phyloP scores from a whole-genome alignment of 345 rosid genomes.

The Erucastrum elatum region DNA sequence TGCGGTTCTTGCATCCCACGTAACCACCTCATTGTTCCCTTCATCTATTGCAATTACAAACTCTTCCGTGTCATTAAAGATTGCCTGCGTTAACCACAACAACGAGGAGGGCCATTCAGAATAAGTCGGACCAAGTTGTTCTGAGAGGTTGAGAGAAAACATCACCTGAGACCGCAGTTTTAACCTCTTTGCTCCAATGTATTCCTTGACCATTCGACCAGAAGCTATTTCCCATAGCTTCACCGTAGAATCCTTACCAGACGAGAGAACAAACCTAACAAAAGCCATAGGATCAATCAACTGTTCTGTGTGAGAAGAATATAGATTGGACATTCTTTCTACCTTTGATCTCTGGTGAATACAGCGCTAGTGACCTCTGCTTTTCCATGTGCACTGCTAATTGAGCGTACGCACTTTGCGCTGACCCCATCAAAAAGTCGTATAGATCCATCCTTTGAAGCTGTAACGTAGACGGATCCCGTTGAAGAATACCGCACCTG shows the following conservation, averaged over 20 bases:
- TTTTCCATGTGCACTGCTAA: slow-evolving; percentile 69
- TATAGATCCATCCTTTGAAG: slow-evolving; percentile 81
- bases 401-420: slow-evolving; percentile 64
- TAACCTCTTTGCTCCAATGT: slow-evolving; percentile 64
- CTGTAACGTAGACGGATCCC: slow-evolving; percentile 75
- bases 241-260: slow-evolving; percentile 73
- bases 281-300: slow-evolving; percentile 12
- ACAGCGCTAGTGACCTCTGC: slow-evolving; percentile 70
- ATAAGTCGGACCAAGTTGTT: slow-evolving; percentile 2
- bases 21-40: slow-evolving; percentile 54
- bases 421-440: slow-evolving; percentile 77
- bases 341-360: slow-evolving; percentile 86
- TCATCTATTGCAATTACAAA: slow-evolving; percentile 59
- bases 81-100: slow-evolving; percentile 53
- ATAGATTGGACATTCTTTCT: slow-evolving; percentile 7
- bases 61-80: slow-evolving; percentile 78
- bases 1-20: slow-evolving; percentile 78
- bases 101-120: neutral
- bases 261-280: slow-evolving; percentile 76
- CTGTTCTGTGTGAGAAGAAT: neutral
- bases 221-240: slow-evolving; percentile 85
- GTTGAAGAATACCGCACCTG: slow-evolving; percentile 87
- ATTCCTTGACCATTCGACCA: slow-evolving; percentile 75
- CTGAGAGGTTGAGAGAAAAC: neutral
- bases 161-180: slow-evolving; percentile 72